Evolutionary conservation across 1,139 yeast species (phyloP), one percentile per base, ranked within the genome.

Genomic region (Scheffersomyces lignicola): DNA sequence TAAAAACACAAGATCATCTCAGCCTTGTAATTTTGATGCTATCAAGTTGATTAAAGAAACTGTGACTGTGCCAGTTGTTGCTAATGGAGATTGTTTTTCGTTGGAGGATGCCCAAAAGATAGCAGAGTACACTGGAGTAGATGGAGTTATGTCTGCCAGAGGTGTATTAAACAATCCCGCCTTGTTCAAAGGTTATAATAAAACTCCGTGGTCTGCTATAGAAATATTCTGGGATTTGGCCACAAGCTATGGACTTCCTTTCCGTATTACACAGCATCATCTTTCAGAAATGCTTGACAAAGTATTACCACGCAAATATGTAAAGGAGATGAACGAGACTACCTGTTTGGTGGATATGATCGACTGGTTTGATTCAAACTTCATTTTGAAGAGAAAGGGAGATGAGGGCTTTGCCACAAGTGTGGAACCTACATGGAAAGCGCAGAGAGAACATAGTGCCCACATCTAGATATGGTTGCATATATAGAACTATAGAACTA

Each of bases 121-220:
- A 21, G 78, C 78, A 0, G 65, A 74, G 12, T 56, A 57, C 32
- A 89, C 97, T 0, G 84, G 84, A 1, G 89, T 80, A 22, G 94
- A 88, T 53, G 98, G 97, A 5, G 85, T 92, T 5, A 92, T 92
- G 98, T 85, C 97, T 1, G 98, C 88, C 1, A 67, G 98, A 44
- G 98, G 98, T 0, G 68, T 88, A 3, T 65, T 92, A 36, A 68
- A 77, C 21, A 92, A 92, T 52, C 98, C 98, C 0, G 96, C 92
- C 0, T 54, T 92, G 43, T 92, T 92, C 60, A 75, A 85, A 3
- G 96, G 95, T 0, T 75, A 60, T 52, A 62, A 65, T 0, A 67
- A 63, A 34, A 83, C 96, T 3, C 97, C 97, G 1, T 92, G 97
- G 97, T 74, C 81, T 6, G 92, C 95, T 5, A 66, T 92, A 6